These are phyloP conservation scores for Colletotrichum costaricense DNA, from an alignment of 2,329 filamentous ascomycete species.

Conservation along the genomic window DNA sequence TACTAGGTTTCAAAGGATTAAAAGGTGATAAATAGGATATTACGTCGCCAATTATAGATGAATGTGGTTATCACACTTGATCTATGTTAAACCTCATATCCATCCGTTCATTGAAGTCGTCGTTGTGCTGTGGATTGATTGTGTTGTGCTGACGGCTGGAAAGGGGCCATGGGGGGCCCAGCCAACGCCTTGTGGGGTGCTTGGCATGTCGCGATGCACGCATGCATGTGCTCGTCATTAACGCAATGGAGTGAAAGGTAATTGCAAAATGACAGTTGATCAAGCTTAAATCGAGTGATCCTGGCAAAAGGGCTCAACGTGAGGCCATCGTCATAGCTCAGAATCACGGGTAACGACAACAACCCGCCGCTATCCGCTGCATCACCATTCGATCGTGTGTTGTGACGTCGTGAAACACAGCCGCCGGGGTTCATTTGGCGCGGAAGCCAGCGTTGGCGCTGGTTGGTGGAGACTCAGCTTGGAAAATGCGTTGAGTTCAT, in stretches of 20 bases:
- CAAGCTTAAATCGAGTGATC: background rate
- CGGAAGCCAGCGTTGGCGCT: background rate
- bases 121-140: background rate
- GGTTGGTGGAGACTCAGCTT: background rate
- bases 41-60: background rate
- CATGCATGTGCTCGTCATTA: background rate
- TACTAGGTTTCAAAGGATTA: slow-evolving; percentile 25
- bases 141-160: background rate
- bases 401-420: slow-evolving; percentile 12
- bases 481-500: slow-evolving; percentile 29
- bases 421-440: background rate
- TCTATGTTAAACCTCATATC: background rate
- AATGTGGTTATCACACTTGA: background rate
- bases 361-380: background rate
- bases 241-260: background rate
- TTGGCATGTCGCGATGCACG: background rate
- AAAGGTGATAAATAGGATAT: background rate
- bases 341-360: background rate
- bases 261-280: background rate
- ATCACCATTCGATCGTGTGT: background rate
- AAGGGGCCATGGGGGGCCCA: background rate
- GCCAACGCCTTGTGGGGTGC: background rate
- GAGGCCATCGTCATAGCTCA: background rate
- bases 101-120: background rate
- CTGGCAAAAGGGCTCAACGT: background rate